Evolutionary conservation across 441 rosid species (phyloP).

Genomic region (Croton laevigatus): DNA sequence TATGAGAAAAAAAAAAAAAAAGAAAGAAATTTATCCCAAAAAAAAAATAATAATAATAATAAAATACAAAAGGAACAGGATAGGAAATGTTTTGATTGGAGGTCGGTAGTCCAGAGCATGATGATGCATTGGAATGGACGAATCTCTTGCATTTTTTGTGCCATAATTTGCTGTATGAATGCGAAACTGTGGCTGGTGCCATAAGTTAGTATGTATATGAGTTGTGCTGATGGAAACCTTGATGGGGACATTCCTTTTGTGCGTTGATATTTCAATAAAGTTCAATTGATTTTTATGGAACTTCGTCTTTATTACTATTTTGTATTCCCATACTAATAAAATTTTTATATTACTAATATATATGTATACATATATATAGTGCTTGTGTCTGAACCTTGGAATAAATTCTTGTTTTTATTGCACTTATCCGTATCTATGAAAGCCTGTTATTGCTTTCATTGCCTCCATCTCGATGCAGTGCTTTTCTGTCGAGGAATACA

Average conservation of each 20-base stretch:
- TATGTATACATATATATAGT: slow-evolving; percentile 20
- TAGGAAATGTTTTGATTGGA: slow-evolving; percentile 18
- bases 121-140: slow-evolving; percentile 36
- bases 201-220: slow-evolving; percentile 38
- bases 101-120: slow-evolving; percentile 29
- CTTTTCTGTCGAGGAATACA: slow-evolving; percentile 24
- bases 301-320: slow-evolving; percentile 20
- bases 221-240: slow-evolving; percentile 49
- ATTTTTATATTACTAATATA: too few relatives aligned
- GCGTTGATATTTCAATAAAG: slow-evolving; percentile 31
- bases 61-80: neutral
- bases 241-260: slow-evolving; percentile 44
- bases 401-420: slow-evolving; percentile 57
- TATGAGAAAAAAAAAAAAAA: slow-evolving; percentile 6
- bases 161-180: slow-evolving; percentile 41
- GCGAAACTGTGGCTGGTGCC: slow-evolving; percentile 47
- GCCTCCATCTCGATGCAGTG: slow-evolving; percentile 29
- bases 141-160: slow-evolving; percentile 39
- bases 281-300: slow-evolving; percentile 35
- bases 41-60: neutral
- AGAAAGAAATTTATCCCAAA: slow-evolving; percentile 13
- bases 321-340: neutral
- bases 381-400: slow-evolving; percentile 43
- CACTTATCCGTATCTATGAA: slow-evolving; percentile 41
- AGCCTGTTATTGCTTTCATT: slow-evolving; percentile 46